Base-by-base conservation (phyloP, 2,329 filamentous ascomycete genomes). In the Nemania sp. region DNA sequence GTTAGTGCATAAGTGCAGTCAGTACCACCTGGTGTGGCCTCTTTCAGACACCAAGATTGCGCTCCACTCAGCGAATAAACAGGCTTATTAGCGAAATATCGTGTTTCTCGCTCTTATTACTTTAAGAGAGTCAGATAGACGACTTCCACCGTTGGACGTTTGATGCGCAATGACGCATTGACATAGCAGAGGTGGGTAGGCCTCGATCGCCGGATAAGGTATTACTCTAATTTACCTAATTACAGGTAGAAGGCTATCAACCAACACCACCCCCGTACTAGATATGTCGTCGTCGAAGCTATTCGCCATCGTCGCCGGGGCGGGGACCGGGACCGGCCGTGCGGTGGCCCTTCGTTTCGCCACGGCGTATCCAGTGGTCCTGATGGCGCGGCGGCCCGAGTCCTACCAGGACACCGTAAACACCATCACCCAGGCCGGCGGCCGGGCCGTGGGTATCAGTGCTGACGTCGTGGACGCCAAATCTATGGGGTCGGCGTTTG, bases 261-360 rank as follows among this genome's bases (percentile, higher is more conserved):
- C 25, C 25, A 29, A 29, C 3, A 29, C 7, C 25, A 29, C 3
- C 25, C 25, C 25, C 25, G 25, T 29, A 7, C 25, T 29, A 29
- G 59, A 43, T 39, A 69, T 68, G 66, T 66, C 71, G 66, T 66
- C 71, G 51, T 68, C 79, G 49, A 81, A 81, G 66, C 81, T 89
- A 69, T 90, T 87, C 73, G 86, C 88, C 52, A 78, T 92, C 62
- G 76, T 92, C 60, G 88, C 88, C 11, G 90, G 90, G 57, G 89
- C 87, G 43, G 90, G 90, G n/a, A 78, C 87, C 5, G 89, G 90
- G 60, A 92, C 85, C 47, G 61, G 57, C 32, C 57, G 57, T 20
- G 61, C 61, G n/a, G 49, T 53, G 10, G 62, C 58, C 11, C 58
- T 61, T 25, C 50, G 54, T n/a, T 61, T 64, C 42, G 46, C 57